Evolutionary conservation across 305 asterid genomes (phyloP).

Genomic region (Fraxinus albicans): DNA sequence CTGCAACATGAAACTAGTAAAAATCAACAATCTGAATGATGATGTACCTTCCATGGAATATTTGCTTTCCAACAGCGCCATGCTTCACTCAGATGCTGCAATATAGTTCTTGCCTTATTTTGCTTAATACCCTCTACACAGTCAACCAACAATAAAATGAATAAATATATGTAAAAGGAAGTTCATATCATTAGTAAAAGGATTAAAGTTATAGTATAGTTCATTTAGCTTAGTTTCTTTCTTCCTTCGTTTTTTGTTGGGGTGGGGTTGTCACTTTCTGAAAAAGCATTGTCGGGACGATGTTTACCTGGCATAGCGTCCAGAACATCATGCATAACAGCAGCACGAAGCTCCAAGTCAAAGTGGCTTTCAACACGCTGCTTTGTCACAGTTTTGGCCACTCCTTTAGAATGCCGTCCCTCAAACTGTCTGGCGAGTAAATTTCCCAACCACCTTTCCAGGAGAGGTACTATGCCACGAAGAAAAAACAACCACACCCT

Average conservation of each 20-base stretch:
- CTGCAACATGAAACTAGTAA: not conserved
- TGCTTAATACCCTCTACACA: constrained; percentile 92
- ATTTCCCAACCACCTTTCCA: constrained; percentile 98
- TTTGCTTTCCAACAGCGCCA: constrained; percentile 99
- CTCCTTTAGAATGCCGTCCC: constrained; percentile 98
- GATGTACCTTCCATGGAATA: constrained; percentile 92
- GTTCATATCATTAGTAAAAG: too few species aligned
- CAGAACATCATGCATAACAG: constrained; percentile 99
- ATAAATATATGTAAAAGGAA: not conserved
- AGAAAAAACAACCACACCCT: constrained; percentile 99
- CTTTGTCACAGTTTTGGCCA: constrained; percentile 98
- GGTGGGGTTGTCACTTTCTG: not conserved
- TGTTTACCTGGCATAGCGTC: constrained; percentile 96
- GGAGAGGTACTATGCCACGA: constrained; percentile 97
- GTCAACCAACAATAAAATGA: not conserved
- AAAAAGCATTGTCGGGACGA: constrained; percentile 1
- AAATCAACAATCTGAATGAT: constrained; percentile 8
- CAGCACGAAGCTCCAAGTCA: constrained; percentile 99
- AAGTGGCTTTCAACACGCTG: constrained; percentile 99
- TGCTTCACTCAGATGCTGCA: constrained; percentile 99
- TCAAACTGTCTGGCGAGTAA: constrained; percentile 97
- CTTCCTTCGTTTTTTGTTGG: not conserved
- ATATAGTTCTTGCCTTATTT: constrained; percentile 94
- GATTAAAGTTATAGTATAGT: not conserved
- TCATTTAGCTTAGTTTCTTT: not conserved